Evolutionary conservation across 305 asterid species (phyloP).

Genomic region (Ajuga reptans): DNA sequence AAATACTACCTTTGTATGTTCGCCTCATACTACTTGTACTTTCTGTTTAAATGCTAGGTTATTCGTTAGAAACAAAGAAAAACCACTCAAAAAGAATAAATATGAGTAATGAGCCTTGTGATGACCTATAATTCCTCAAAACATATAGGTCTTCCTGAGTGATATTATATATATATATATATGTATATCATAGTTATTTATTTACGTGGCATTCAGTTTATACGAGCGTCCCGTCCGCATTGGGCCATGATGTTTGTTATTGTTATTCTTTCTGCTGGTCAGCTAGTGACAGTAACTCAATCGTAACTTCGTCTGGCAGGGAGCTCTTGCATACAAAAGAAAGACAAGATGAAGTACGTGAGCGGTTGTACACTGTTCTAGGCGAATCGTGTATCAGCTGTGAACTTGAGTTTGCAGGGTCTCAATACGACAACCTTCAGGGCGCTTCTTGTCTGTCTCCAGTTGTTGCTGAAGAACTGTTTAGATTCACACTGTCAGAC

Average conservation of each 20-base stretch:
- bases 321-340: slow-evolving; percentile 53
- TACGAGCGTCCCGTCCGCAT: no score
- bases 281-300: slow-evolving; percentile 1
- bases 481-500: slow-evolving; percentile 51
- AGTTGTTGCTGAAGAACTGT: slow-evolving; percentile 53
- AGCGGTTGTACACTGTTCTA: slow-evolving; percentile 42
- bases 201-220: no score
- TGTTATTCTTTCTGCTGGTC: slow-evolving; percentile 11
- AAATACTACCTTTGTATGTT: background rate
- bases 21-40: background rate
- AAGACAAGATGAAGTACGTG: slow-evolving; percentile 47
- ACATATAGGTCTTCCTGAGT: background rate
- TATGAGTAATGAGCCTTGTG: background rate
- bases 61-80: background rate
- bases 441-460: slow-evolving; percentile 47
- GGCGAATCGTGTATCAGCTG: slow-evolving; percentile 70
- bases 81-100: background rate
- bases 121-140: slow-evolving; percentile 6
- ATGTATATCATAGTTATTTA: background rate
- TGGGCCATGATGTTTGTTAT: background rate
- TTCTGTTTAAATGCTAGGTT: background rate
- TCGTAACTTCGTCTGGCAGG: slow-evolving; percentile 32
- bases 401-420: slow-evolving; percentile 65
- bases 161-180: background rate
- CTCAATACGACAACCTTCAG: slow-evolving; percentile 39